Conservation (phyloP, 2,329 filamentous ascomycete species). For the Colletotrichum tamarilloi region DNA sequence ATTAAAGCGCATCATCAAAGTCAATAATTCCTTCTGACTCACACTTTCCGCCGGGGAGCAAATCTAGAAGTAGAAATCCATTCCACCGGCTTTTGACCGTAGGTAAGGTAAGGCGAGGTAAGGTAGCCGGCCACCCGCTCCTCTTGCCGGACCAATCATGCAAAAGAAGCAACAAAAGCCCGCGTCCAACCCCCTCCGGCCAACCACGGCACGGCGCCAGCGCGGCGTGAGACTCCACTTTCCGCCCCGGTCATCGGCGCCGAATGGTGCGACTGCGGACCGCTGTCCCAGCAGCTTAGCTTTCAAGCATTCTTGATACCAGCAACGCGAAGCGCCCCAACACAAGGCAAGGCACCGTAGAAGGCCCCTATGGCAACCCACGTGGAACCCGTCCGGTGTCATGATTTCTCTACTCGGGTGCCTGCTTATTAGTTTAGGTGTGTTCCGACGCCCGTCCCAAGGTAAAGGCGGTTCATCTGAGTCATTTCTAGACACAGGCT, state of each 20-base stretch:
- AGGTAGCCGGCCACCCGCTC: background rate
- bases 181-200: background rate
- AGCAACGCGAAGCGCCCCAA: background rate
- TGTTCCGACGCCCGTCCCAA: background rate
- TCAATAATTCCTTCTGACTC: background rate
- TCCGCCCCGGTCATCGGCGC: conserved; percentile 33
- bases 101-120: no score
- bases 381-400: background rate
- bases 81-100: background rate
- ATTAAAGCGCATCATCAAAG: background rate
- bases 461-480: background rate
- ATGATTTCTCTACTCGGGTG: background rate
- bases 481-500: background rate
- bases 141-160: background rate
- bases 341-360: background rate
- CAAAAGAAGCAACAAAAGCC: background rate
- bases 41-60: background rate
- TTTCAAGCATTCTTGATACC: background rate
- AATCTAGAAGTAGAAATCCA: background rate
- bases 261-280: background rate
- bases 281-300: background rate
- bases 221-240: background rate
- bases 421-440: background rate
- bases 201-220: conserved; percentile 18
- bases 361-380: background rate